phyloP scores from a whole-genome alignment of 352 stramenopile genomes.

The Phytophthora pistaciae region DNA sequence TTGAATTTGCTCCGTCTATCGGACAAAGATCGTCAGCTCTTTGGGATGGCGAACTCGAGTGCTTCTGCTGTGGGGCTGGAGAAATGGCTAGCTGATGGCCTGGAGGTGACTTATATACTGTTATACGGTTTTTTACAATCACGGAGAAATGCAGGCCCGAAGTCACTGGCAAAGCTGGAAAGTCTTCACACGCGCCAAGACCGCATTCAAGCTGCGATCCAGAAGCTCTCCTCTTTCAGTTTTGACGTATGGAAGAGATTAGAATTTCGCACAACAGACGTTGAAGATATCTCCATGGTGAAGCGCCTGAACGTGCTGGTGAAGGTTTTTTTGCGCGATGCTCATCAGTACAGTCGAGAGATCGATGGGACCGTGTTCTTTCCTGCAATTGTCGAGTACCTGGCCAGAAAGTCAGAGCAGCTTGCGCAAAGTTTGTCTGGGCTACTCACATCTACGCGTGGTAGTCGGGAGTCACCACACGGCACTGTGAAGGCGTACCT shows the following conservation, averaged over 20 bases:
- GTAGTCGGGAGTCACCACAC: background rate
- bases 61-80: conserved; percentile 12
- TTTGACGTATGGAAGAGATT: conserved; percentile 37
- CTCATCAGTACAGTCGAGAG: conserved; percentile 9
- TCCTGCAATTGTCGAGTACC: conserved; percentile 20
- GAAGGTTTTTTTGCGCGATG: conserved; percentile 15
- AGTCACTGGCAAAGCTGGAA: conserved; percentile 25
- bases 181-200: conserved; percentile 10
- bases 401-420: conserved; percentile 18
- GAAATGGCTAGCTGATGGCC: conserved; percentile 26
- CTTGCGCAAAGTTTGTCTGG: conserved; percentile 22
- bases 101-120: conserved; percentile 29
- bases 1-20: conserved; percentile 24
- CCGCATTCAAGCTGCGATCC: conserved; percentile 24
- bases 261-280: conserved; percentile 24
- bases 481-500: conserved; percentile 10
- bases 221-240: conserved; percentile 29
- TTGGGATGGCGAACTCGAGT: conserved; percentile 9
- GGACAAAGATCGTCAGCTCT: conserved; percentile 29
- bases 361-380: conserved; percentile 24
- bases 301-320: conserved; percentile 23
- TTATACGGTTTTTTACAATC: conserved; percentile 30
- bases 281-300: conserved; percentile 26
- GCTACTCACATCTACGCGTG: background rate
- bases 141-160: conserved; percentile 17